phyloP scores from a whole-genome alignment of 2,329 filamentous ascomycete genomes.

The Rutstroemia sp. region DNA sequence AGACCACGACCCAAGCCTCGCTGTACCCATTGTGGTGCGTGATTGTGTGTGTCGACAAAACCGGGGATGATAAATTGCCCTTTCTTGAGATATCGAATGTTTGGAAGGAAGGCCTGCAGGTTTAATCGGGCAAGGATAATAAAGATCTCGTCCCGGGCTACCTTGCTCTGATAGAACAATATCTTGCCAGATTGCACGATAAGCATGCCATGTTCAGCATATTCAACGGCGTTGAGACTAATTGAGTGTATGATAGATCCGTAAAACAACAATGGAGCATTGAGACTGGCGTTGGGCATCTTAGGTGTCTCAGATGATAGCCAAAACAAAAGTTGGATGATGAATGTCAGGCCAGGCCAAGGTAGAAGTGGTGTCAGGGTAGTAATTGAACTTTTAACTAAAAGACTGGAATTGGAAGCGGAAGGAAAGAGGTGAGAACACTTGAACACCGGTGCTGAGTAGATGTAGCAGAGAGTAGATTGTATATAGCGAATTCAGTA shows the following conservation, averaged over 20 bases:
- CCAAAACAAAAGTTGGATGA: no score
- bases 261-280: conserved; percentile 4
- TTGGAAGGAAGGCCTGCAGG: not conserved
- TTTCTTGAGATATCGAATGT: conserved; percentile 2
- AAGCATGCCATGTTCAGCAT: conserved; percentile 8
- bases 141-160: not conserved
- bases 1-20: conserved; percentile 23
- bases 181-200: conserved; percentile 9
- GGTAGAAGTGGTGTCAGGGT: no score
- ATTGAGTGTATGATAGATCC: conserved; percentile 12
- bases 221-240: conserved; percentile 3
- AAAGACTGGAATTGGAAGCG: no score
- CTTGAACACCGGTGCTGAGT: no score
- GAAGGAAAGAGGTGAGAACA: no score
- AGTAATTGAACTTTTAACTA: no score
- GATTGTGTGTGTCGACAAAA: conserved; percentile 61
- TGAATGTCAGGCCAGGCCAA: no score
- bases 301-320: not conserved
- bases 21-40: conserved; percentile 52
- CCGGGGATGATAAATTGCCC: conserved; percentile 47
- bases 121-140: not conserved
- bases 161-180: not conserved
- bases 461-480: no score
- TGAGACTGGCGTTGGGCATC: conserved; percentile 1
- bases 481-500: no score